A percentile compares a stretch with the other conserved stretches of the same genome.
phyloP scores from a whole-genome alignment of 352 stramenopile genomes.

The Phytophthora cactorum region DNA sequence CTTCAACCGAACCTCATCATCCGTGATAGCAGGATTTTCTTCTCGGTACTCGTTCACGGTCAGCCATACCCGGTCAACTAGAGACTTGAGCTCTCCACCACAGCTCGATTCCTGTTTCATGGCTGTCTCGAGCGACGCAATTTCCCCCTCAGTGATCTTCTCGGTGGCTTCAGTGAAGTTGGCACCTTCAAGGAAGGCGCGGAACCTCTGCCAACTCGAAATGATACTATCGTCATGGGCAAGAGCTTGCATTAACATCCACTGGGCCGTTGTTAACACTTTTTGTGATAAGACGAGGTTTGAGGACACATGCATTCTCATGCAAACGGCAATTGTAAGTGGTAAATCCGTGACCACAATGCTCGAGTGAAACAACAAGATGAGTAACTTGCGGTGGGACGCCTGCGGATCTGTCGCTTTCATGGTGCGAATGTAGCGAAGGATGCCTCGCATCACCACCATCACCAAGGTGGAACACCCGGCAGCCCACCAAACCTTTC shows the following conservation, averaged over 20 bases:
- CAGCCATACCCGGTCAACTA: conserved; percentile 29
- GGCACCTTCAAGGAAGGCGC: conserved; percentile 25
- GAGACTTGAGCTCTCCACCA: conserved; percentile 36
- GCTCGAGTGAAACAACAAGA: conserved; percentile 34
- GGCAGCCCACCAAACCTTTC: conserved; percentile 28
- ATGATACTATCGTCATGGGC: conserved; percentile 27
- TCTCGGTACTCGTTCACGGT: conserved; percentile 31
- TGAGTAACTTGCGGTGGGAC: conserved; percentile 19
- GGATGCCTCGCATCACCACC: conserved; percentile 30
- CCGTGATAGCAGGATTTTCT: conserved; percentile 32
- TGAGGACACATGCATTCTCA: conserved; percentile 10
- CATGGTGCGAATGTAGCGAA: conserved; percentile 35
- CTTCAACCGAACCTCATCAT: conserved; percentile 40
- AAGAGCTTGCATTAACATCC: conserved; percentile 32
- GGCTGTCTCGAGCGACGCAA: conserved; percentile 32
- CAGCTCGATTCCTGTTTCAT: conserved; percentile 42
- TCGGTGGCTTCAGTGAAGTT: conserved; percentile 35
- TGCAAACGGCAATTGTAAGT: not conserved
- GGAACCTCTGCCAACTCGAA: conserved; percentile 28
- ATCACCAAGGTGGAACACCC: conserved; percentile 29
- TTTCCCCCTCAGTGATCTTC: conserved; percentile 35
- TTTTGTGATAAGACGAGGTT: conserved; percentile 26
- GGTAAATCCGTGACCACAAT: conserved; percentile 7
- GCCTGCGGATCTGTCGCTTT: conserved; percentile 32
- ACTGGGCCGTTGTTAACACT: conserved; percentile 22